Percentiles rank a stretch among this genome's conserved stretches.
These are phyloP conservation scores for Musa acuminata DNA, from an alignment of 176 grass and related monocot genomes.

Conservation along the genomic window DNA sequence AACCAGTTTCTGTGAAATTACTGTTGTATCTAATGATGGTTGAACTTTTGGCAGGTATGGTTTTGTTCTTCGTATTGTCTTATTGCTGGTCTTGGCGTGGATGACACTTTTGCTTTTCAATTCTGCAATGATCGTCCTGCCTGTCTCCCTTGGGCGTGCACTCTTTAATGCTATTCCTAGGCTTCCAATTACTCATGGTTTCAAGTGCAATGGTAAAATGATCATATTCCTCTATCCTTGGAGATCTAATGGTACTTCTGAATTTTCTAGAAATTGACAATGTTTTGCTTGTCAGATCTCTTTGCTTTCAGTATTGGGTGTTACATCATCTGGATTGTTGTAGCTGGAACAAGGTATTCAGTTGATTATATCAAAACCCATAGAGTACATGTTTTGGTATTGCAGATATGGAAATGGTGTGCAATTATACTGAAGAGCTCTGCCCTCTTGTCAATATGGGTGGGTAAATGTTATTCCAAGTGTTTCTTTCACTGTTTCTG, in stretches of 20 bases:
- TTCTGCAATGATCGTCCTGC: conserved; percentile 83
- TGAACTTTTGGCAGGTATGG: conserved; percentile 54
- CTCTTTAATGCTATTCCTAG: conserved; percentile 83
- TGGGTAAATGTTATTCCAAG: conserved; percentile 24
- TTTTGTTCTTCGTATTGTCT: conserved; percentile 81
- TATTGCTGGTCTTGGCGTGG: conserved; percentile 84
- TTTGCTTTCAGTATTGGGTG: conserved; percentile 97
- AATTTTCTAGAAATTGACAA: neutral
- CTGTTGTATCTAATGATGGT: neutral
- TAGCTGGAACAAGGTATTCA: conserved; percentile 67
- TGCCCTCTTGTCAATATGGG: conserved; percentile 89
- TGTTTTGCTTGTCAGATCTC: conserved; percentile 38
- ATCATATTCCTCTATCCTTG: neutral
- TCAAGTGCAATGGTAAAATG: conserved; percentile 92
- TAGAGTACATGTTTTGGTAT: conserved; percentile 49
- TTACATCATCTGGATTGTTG: conserved; percentile 73
- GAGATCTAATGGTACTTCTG: neutral
- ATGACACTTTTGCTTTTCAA: conserved; percentile 91
- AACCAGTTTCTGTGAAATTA: neutral
- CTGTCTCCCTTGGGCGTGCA: conserved; percentile 76
- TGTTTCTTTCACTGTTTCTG: neutral
- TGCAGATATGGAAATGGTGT: conserved; percentile 86
- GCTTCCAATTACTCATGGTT: conserved; percentile 86
- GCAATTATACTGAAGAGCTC: conserved; percentile 77
- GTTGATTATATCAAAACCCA: conserved; percentile 75